phyloP scores from a whole-genome alignment of 2,329 filamentous ascomycete genomes.

The Thermomyces lanuginosus region DNA sequence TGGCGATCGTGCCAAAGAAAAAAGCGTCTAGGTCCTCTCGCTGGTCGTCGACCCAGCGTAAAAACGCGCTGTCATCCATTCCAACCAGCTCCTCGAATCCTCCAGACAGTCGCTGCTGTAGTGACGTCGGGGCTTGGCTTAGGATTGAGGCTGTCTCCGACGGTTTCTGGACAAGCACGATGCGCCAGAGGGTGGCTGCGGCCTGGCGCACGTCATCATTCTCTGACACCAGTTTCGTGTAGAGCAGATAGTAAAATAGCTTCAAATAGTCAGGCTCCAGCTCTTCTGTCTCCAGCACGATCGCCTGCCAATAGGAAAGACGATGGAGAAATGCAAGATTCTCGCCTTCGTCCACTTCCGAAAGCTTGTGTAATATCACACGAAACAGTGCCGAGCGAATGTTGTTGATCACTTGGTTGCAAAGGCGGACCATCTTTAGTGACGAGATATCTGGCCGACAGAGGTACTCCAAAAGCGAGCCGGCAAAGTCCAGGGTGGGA shows the following conservation, averaged over 20 bases:
- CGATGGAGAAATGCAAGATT: conserved; percentile 62
- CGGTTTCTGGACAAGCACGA: conserved; percentile 84
- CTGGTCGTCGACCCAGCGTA: conserved; percentile 75
- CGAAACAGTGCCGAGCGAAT: conserved; percentile 66
- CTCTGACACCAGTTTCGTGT: conserved; percentile 65
- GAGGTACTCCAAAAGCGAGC: conserved; percentile 71
- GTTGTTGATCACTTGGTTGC: conserved; percentile 61
- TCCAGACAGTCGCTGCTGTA: conserved; percentile 54
- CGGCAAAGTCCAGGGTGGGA: conserved; percentile 68
- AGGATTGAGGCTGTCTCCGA: conserved; percentile 62
- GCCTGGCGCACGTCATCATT: conserved; percentile 52
- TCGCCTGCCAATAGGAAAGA: conserved; percentile 89
- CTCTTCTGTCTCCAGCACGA: conserved; percentile 63
- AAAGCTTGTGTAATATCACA: conserved; percentile 63
- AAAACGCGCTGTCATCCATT: conserved; percentile 74
- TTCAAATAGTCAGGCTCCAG: conserved; percentile 67
- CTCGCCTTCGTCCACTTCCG: conserved; percentile 60
- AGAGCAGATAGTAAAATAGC: conserved; percentile 82
- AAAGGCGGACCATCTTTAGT: conserved; percentile 80
- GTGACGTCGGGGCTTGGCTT: conserved; percentile 50
- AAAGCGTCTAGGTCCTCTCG: conserved; percentile 60
- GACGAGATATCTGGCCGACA: conserved; percentile 66
- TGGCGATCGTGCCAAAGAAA: conserved; percentile 68
- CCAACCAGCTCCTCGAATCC: conserved; percentile 75
- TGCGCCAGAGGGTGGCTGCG: conserved; percentile 75